Evolutionary conservation across 1,284 basidiomycete genomes (phyloP), one percentile per base, ranked within the genome.

Genomic region (Mycena sp.): DNA sequence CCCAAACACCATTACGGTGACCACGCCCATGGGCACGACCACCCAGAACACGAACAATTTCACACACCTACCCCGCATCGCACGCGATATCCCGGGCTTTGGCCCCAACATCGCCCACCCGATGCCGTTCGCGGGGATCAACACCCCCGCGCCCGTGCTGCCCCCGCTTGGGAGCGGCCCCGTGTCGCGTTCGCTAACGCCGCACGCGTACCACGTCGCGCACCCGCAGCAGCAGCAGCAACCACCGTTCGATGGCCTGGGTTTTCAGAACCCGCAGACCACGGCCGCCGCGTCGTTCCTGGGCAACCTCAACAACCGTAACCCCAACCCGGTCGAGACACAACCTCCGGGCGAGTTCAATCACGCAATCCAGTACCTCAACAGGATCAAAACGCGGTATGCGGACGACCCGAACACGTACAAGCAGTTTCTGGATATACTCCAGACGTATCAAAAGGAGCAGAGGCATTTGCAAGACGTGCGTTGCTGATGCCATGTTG

Each of bases 361-460:
- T 77, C 95, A 97, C 74, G 98, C 98, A 23, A 99, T 99, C 70
- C 91, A 95, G 72, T 99, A 97, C 76, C 90, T 99, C 71, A 99
- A 99, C 86, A 97, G 96, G 84, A 99, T 99, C 83, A 99, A 99
- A 82, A 90, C 91, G 46, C 89, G 96, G 51, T 99, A 93, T 78
- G 83, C 89, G n/a, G 89, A 92, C 67, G 95, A 98, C 69, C 90
- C 92, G 23, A 94, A 97, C 71, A 97, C 93, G 45, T 99, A 99
- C 85, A 99, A 99, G 81, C 92, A 95, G 73, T 99, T 99, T 79
- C 83, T 99, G 71, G 97, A 99, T 81, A 97, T 99, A 58, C 80
- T 99, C 69, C 98, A 99, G 82, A 93, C 94, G 30, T 99, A 98
- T 78, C 96, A 99, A 77, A 96, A 96, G 76, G 96, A 99, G 74